Conservation (phyloP, 2,329 filamentous ascomycete genomes). For the Penicillium fuscoglaucum region DNA sequence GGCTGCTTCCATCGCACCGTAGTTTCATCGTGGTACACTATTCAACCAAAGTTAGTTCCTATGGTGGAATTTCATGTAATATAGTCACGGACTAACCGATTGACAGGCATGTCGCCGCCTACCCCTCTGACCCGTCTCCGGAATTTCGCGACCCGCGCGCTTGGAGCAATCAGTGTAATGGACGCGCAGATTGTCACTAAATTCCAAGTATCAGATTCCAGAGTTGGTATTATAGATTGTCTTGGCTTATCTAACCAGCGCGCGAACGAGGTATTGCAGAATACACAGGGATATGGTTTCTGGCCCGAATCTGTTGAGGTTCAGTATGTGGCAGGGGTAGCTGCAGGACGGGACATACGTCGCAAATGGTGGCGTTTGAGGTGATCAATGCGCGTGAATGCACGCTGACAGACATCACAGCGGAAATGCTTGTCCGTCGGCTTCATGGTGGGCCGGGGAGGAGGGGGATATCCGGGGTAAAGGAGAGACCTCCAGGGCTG, state of each 20-base stretch:
- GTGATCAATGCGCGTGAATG: constrained; percentile 51
- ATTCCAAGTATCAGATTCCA: constrained; percentile 2
- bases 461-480: constrained; percentile 27
- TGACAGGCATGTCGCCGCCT: constrained; percentile 50
- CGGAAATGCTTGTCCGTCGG: constrained; percentile 44
- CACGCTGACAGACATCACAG: constrained; percentile 47
- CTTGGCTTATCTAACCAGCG: constrained; percentile 39
- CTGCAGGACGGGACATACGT: constrained; percentile 33
- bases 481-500: constrained; percentile 1
- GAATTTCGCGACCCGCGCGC: constrained; percentile 46
- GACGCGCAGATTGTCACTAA: constrained; percentile 49
- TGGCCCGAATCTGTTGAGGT: constrained; percentile 45
- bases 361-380: constrained; percentile 50
- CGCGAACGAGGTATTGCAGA: constrained; percentile 48
- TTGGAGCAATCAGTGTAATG: constrained; percentile 47
- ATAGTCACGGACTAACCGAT: constrained; percentile 37
- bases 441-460: constrained; percentile 38
- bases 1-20: constrained; percentile 47
- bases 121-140: constrained; percentile 48
- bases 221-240: background rate
- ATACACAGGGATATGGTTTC: constrained; percentile 50
- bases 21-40: constrained; percentile 52
- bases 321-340: constrained; percentile 14
- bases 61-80: background rate
- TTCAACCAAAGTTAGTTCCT: background rate